Evolutionary conservation across 2,329 filamentous ascomycete species (phyloP), one percentile per base, ranked within the genome.

Genomic region (Lasiodiplodia sp.): DNA sequence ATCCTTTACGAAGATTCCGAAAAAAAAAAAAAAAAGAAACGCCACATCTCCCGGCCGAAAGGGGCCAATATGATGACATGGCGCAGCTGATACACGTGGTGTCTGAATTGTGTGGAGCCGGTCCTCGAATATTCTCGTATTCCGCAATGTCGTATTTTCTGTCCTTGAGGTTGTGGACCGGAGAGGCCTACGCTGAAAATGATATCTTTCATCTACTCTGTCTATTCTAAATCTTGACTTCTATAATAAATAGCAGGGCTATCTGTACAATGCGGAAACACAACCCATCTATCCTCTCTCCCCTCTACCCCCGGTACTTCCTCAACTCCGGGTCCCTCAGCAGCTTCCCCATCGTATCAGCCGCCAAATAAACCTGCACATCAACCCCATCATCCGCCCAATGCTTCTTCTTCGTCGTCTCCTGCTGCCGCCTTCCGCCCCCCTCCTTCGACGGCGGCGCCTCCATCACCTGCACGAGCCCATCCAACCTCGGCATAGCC

Each of bases 401-500:
- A 28, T 60, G 56, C 28, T 5, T 28, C 56, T 5, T 28, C 56
- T 16, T 18, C 31, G 12, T 3, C 23, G 28, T 6, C 52, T 25
- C n/a, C 49, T 52, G 49, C 34, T 5, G 28, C 28, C 28, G 28
- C 28, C 1, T 23, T 23, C 6, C 34, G 11, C 18, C 56, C 34
- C 28, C 4, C 5, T 28, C 28, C 28, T 6, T 1, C 34, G 25
- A 6, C 31, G 56, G 56, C 56, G 34, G 34, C 34, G 71, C 71
- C 56, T 84, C 82, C 72, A 82, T 78, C 10, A 84, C 72, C 65
- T 83, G 81, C 37, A 84, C 69, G 8, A 82, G 69, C 0, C 83
- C 83, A 72, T 85, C 83, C 69, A 80, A 72, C 25, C 71, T 73
- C 0, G 80, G 79, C 82, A 85, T 83, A 2, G 81, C 72, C 1